Evolutionary conservation across 2,329 filamentous ascomycete genomes (phyloP).

Genomic region (Colletotrichum sp.): DNA sequence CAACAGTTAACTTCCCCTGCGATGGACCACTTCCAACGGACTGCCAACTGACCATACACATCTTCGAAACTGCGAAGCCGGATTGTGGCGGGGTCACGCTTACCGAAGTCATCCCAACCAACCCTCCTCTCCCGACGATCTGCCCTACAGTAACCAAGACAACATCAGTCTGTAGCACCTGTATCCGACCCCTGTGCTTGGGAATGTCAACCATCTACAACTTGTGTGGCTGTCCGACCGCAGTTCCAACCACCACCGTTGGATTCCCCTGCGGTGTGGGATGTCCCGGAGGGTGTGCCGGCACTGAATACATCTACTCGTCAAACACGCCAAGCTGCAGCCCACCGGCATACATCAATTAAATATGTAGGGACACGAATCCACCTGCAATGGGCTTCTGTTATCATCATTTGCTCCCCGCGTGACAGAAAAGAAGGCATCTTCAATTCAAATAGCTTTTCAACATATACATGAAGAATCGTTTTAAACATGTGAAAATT

Average conservation of each 20-base stretch:
- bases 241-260: constrained; percentile 1
- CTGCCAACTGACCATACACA: constrained; percentile 14
- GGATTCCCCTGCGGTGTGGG: background rate
- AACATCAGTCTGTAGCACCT: constrained; percentile 1
- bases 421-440: background rate
- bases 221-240: constrained; percentile 4
- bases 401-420: background rate
- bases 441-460: background rate
- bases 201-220: background rate
- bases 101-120: background rate
- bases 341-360: background rate
- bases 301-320: constrained; percentile 3
- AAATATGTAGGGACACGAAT: background rate
- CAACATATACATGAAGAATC: background rate
- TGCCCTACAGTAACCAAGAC: constrained; percentile 10
- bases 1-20: constrained; percentile 25
- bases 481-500: background rate
- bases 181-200: background rate
- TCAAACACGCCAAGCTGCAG: constrained; percentile 4
- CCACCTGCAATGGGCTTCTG: background rate
- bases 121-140: background rate
- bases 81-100: background rate
- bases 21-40: constrained; percentile 7
- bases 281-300: constrained; percentile 13
- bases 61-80: background rate